These are phyloP conservation scores for Zea luxurians DNA, from an alignment of 176 grass and related monocot species.

Conservation along the genomic window DNA sequence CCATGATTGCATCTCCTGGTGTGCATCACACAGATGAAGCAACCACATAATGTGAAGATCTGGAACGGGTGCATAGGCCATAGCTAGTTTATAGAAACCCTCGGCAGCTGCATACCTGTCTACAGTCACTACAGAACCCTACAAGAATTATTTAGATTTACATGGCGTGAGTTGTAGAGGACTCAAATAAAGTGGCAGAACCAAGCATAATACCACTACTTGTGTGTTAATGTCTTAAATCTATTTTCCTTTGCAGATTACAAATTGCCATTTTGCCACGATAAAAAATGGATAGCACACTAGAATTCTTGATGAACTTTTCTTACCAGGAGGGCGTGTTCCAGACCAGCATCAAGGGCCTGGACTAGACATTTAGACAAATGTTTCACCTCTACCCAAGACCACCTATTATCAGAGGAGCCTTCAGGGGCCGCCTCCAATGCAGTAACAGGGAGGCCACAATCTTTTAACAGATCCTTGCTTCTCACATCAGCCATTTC, in stretches of 20 bases:
- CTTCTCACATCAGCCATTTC: slow-evolving; percentile 84
- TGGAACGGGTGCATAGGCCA: slow-evolving; percentile 89
- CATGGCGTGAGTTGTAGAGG: slow-evolving; percentile 28
- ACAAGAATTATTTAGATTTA: slow-evolving; percentile 39
- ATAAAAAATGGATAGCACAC: slow-evolving; percentile 18
- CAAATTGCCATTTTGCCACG: slow-evolving; percentile 20
- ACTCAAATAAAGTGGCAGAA: slow-evolving; percentile 28
- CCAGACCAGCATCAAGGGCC: slow-evolving; percentile 96
- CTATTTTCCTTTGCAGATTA: slow-evolving; percentile 1
- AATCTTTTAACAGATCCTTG: slow-evolving; percentile 68
- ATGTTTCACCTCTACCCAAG: slow-evolving; percentile 91
- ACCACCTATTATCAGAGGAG: slow-evolving; percentile 75
- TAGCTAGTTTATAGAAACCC: slow-evolving; percentile 92
- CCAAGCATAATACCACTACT: slow-evolving; percentile 6
- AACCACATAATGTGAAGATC: slow-evolving; percentile 99
- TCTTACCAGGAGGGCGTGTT: slow-evolving; percentile 87
- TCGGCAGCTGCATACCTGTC: slow-evolving; percentile 91
- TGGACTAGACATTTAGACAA: slow-evolving; percentile 85
- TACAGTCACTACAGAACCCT: slow-evolving; percentile 74
- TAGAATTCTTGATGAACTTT: slow-evolving; percentile 26
- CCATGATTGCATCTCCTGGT: slow-evolving; percentile 99
- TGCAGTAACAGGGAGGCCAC: slow-evolving; percentile 66
- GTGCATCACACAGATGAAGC: slow-evolving; percentile 91
- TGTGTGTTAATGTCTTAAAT: slow-evolving; percentile 3
- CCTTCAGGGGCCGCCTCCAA: slow-evolving; percentile 70